A percentile compares a stretch with the other conserved stretches of the same genome.
Evolutionary conservation across 345 rosid species (phyloP).

Genomic region (Heritiera littoralis): DNA sequence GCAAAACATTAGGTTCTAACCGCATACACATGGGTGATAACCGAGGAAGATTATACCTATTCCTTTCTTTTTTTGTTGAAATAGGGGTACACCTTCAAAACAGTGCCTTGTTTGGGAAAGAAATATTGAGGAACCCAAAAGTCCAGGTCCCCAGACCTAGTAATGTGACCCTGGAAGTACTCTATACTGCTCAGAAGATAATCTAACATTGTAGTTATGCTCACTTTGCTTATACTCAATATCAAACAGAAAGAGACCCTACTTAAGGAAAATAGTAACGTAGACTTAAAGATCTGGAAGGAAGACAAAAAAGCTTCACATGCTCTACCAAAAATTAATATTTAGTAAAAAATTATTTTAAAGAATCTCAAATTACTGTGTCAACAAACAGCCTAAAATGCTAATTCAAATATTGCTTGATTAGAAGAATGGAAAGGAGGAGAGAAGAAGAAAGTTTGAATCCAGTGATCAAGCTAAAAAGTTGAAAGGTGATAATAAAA

Average conservation of each 20-base stretch:
- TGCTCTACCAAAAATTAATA: not conserved
- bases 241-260: not conserved
- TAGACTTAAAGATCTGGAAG: too few relatives aligned
- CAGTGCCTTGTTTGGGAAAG: not conserved
- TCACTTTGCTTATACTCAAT: not conserved
- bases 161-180: not conserved
- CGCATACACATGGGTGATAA: not conserved
- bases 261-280: not conserved
- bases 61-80: not conserved
- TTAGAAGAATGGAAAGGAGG: too few relatives aligned
- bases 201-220: not conserved
- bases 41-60: not conserved
- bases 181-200: not conserved
- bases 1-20: not conserved
- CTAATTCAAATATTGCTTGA: too few relatives aligned
- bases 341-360: not conserved
- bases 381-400: too few relatives aligned
- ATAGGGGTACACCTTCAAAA: not conserved
- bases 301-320: too few relatives aligned
- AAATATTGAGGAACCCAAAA: not conserved
- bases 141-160: not conserved
- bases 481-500: not conserved
- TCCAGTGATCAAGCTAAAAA: not conserved
- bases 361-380: too few relatives aligned
- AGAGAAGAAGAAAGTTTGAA: not conserved